Base-by-base conservation (phyloP, 148 eudicot genomes). In the Chenopodium berlandieri region DNA sequence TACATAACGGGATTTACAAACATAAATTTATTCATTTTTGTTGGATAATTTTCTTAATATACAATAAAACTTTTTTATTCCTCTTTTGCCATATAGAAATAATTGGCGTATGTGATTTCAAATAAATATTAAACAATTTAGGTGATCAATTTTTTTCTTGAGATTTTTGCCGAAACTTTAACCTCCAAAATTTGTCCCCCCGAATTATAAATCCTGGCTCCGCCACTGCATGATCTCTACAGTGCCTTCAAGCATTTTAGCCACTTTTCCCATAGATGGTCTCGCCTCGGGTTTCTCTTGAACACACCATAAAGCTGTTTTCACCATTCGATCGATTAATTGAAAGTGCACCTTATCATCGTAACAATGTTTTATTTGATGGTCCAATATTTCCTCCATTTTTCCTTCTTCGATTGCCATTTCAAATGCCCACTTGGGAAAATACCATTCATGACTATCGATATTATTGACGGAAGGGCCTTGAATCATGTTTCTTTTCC, bases 221-320 rank as follows among this genome's bases (percentile, higher is more conserved):
- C n/a, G n/a, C n/a, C n/a, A n/a, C n/a, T n/a, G n/a, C 10, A 87
- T 89, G 58, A 94, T 92, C 86, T 94, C 98, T 22, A 94, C 84
- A 0, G 97, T 88, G 75, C 98, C 98, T 82, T 94, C 97, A 47
- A 94, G 86, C 98, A 94, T 94, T 88, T 94, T 94, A 60, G 97
- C 92, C 64, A 91, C 98, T 78, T 92, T 94, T 50, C 98, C 98
- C 98, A 94, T 94, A 2, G 98, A 94, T 1, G 98, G 98, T 83
- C 98, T 87, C 83, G 60, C 68, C 64, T 94, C 98, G 0, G 94
- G 91, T 84, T 88, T 85, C 83, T 94, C 98, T 75, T 94, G 98
- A 22, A 94, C 86, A 84, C 98, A 94, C 98, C 98, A 94, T 90
- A 94, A 89, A 0, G 97, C 97, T 0, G 98, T 94, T 85, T 92